phyloP scores from a whole-genome alignment of 805 yeast genomes.

The Torulaspora delbrueckii region DNA sequence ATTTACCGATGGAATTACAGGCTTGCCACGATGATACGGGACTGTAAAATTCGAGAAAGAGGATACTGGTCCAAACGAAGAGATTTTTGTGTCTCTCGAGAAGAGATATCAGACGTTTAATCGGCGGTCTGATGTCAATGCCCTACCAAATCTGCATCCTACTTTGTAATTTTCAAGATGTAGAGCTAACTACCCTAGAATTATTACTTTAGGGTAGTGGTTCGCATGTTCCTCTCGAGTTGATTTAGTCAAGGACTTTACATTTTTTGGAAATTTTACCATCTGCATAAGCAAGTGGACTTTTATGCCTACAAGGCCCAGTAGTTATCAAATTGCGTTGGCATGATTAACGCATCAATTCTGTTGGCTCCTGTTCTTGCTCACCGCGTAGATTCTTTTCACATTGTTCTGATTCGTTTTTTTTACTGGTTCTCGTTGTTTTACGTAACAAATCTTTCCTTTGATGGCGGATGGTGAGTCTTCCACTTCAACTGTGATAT shows the following conservation, averaged over 20 bases:
- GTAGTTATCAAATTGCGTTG: too few species aligned
- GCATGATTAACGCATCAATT: background rate
- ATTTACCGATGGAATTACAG: constrained; percentile 7
- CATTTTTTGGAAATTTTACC: constrained; percentile 8
- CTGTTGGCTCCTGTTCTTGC: background rate
- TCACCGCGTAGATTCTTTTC: background rate
- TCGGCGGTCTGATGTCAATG: background rate
- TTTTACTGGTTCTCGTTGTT: too few species aligned
- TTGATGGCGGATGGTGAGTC: too few species aligned
- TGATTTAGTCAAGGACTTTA: background rate
- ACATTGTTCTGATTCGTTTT: too few species aligned
- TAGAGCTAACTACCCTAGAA: background rate
- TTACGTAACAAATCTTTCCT: too few species aligned
- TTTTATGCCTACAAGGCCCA: background rate
- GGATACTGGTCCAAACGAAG: background rate
- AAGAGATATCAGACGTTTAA: background rate
- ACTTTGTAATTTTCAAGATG: constrained; percentile 8
- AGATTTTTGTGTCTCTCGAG: background rate
- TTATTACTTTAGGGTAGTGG: background rate
- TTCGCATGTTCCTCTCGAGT: constrained; percentile 4
- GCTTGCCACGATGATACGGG: background rate
- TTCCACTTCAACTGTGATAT: constrained; percentile 1
- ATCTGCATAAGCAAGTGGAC: constrained; percentile 1
- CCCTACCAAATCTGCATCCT: constrained; percentile 1
- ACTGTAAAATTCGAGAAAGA: background rate